Base-by-base conservation (phyloP, 371 early-diverging fungal species). In the Cokeromyces recurvatus region DNA sequence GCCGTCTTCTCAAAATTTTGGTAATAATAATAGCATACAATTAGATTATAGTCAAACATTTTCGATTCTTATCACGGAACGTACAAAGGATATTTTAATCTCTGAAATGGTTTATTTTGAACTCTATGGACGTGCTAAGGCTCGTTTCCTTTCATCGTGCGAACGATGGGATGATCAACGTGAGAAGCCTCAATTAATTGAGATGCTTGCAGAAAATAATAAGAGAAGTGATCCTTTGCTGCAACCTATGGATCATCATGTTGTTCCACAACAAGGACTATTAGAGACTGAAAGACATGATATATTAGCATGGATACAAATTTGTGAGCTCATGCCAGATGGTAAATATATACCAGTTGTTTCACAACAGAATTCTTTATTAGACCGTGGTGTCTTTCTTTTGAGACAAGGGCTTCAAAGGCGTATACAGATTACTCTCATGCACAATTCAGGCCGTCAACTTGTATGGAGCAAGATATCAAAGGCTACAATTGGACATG, bases 371-470 rank as follows among this genome's bases (percentile, higher is more conserved):
- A 59, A 65, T 3, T 24, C 70, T 0, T n/a, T n/a, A n/a, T 51
- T 71, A 21, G 83, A 84, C 35, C 53, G 75, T 1, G 87, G 89
- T 15, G 75, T 77, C 0, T 90, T 92, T 53, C 51, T 75, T 22
- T 60, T 92, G 31, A 79, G 85, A 32, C 95, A 94, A 63, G 95
- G 95, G 4, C 53, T 94, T 15, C 93, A 92, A 62, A 77, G 92
- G 4, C 83, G 91, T 8, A 74, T 94, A 24, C 55, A 68, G 15
- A 42, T 92, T 17, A 68, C 77, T 2, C 46, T 93, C n/a, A 77
- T 78, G 2, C 90, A 91, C 51, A 80, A 80, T 11, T 77, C 86
- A 20, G 92, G 91, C 17, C 62, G 59, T 4, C 86, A 83, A 35
- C 65, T 92, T 31, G 69, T 62, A 11, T 85, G 87, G 79, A 57